phyloP scores from a whole-genome alignment of 1,284 basidiomycete genomes.

The Pyrrhoderma lamaoense region DNA sequence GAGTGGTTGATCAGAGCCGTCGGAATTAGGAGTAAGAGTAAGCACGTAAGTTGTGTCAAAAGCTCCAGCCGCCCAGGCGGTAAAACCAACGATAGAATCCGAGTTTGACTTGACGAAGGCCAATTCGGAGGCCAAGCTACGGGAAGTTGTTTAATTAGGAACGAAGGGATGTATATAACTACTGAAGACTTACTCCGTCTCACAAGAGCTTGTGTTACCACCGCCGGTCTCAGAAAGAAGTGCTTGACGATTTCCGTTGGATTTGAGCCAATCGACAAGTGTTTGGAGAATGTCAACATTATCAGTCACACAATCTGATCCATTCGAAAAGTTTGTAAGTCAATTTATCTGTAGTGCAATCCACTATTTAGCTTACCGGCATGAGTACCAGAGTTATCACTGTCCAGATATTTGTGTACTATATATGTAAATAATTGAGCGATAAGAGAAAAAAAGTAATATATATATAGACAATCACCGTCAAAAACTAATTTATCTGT shows the following conservation, averaged over 20 bases:
- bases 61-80: constrained; percentile 39
- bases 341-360: neutral
- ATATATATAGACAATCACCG: constrained; percentile 25
- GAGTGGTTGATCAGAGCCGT: constrained; percentile 34
- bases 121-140: constrained; percentile 38
- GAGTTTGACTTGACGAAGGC: constrained; percentile 41
- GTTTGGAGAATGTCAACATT: constrained; percentile 40
- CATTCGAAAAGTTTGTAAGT: neutral
- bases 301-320: constrained; percentile 23
- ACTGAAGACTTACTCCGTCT: constrained; percentile 29
- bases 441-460: constrained; percentile 21
- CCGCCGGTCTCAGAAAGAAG: constrained; percentile 54
- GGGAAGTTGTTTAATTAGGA: constrained; percentile 6
- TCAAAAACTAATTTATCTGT: constrained; percentile 50
- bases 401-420: constrained; percentile 58
- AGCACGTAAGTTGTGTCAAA: constrained; percentile 34
- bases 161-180: neutral
- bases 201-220: constrained; percentile 44
- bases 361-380: constrained; percentile 17
- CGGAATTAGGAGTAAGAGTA: constrained; percentile 29
- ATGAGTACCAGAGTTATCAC: constrained; percentile 50
- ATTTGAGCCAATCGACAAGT: constrained; percentile 40
- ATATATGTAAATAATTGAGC: no score
- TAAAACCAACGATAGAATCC: constrained; percentile 40
- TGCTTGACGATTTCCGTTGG: constrained; percentile 46